Base-by-base conservation (phyloP, 169 alveolate species). In the Eimeria maxima region DNA sequence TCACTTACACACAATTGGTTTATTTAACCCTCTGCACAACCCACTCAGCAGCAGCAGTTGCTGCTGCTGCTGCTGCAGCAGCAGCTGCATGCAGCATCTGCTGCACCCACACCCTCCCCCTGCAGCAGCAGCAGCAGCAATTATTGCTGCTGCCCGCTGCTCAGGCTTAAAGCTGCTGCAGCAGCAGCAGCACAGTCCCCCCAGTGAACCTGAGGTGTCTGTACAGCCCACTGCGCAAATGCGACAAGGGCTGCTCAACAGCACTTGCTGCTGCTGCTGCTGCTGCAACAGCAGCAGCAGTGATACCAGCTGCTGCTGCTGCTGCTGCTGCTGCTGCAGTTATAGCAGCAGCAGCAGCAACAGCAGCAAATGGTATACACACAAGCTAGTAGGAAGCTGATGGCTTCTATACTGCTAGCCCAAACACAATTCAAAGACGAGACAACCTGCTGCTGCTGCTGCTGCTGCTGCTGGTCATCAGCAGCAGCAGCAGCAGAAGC, bases 181-280 rank as follows among this genome's bases (percentile, higher is more conserved):
- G 83, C 38, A 73, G 83, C 83, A 73, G 83, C 83, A 73, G 83
- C 83, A 73, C 88, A 78, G 65, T 44, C 88, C 88, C 57, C 33
- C n/a, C 22, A 65, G 67, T 78, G 88, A n/a, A 14, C 47, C 24
- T 55, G 53, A 50, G 69, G 90, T 80, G 71, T 22, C 90, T 80
- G 90, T 80, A 80, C 71, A 80, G 71, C 65, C 90, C 90, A 60
- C 4, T 76, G 50, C 50, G 16, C 88, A 24, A 8, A 76, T 16
- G 42, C 90, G 69, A 45, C 90, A 44, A 71, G 90, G 69, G 90
- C 44, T 50, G 33, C 8, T n/a, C 90, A 13, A 27, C 65, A 80
- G 63, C 88, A 11, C 42, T 44, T 76, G 88, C 88, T 76, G 88
- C 57, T 38, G 88, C 88, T 76, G 50, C 57, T 76, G 50, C 57